Percentiles rank a stretch among this genome's conserved stretches.
These are phyloP conservation scores for Elsinoe ampelina DNA, from an alignment of 2,329 filamentous ascomycete genomes.

Conservation along the genomic window DNA sequence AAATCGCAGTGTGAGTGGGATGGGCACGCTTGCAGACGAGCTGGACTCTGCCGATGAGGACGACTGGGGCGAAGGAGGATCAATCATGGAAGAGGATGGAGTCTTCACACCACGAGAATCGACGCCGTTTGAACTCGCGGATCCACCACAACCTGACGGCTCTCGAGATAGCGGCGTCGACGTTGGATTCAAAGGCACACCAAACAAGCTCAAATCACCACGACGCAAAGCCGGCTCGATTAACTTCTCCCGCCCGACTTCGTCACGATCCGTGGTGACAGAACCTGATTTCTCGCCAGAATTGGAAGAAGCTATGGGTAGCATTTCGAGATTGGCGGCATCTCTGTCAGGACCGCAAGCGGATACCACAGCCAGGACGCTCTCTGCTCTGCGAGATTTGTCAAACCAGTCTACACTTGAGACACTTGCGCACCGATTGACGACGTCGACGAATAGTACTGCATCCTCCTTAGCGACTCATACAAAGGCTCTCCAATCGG, in stretches of 20 bases:
- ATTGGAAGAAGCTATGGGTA: conserved; percentile 28
- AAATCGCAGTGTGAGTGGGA: conserved; percentile 41
- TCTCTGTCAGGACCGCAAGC: conserved; percentile 19
- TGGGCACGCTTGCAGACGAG: conserved; percentile 74
- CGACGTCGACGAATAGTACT: conserved; percentile 35
- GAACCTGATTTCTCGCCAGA: conserved; percentile 30
- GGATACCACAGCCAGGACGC: conserved; percentile 26
- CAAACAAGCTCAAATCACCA: conserved; percentile 16
- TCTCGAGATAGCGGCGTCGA: conserved; percentile 39
- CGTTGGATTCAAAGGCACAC: conserved; percentile 28
- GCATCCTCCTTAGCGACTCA: conserved; percentile 68
- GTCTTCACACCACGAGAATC: neutral
- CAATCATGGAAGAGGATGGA: conserved; percentile 22
- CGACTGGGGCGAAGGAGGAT: conserved; percentile 16
- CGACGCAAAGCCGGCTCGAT: conserved; percentile 8
- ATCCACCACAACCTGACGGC: conserved; percentile 22
- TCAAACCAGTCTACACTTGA: conserved; percentile 28
- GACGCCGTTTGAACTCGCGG: neutral
- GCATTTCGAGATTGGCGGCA: conserved; percentile 26
- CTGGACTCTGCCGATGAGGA: conserved; percentile 59
- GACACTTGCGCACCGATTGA: conserved; percentile 25
- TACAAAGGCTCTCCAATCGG: conserved; percentile 63
- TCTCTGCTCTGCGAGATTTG: conserved; percentile 27
- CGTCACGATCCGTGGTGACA: conserved; percentile 1
- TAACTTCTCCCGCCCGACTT: conserved; percentile 24